Conservation (phyloP, 169 alveolate species). For the Plasmodium sp. region DNA sequence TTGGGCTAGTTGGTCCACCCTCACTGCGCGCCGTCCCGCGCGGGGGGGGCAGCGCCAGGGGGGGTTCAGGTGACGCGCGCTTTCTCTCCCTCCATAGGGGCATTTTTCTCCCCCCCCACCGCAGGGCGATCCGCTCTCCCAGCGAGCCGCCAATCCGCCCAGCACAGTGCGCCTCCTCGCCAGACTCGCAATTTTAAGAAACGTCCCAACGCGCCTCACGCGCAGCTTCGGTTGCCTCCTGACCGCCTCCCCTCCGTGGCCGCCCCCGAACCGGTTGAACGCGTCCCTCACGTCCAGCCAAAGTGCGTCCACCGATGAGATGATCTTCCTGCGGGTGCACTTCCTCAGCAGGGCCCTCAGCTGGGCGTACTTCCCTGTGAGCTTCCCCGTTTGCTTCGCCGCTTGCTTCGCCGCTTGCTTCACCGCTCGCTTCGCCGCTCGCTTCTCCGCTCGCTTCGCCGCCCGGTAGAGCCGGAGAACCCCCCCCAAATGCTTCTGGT, state of each 20-base stretch:
- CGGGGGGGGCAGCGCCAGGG: neutral
- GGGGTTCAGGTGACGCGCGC: no score
- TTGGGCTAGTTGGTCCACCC: neutral
- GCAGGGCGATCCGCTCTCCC: neutral
- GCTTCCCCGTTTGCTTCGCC: neutral
- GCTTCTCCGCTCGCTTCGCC: neutral
- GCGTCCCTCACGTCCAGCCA: slow-evolving; percentile 17
- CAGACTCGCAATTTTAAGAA: neutral
- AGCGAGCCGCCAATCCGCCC: neutral
- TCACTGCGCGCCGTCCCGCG: neutral
- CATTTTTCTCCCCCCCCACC: neutral
- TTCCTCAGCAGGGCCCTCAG: neutral
- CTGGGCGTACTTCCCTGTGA: neutral
- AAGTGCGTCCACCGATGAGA: neutral
- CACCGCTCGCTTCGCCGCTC: neutral
- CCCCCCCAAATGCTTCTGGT: slow-evolving; percentile 9
- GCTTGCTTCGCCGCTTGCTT: neutral
- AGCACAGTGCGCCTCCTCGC: neutral
- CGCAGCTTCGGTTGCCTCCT: neutral
- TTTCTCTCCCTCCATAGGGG: no score
- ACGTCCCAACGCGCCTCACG: neutral
- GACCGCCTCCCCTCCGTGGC: neutral
- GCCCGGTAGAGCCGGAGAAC: neutral
- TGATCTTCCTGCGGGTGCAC: neutral
- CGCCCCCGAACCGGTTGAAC: neutral